phyloP scores from a whole-genome alignment of 108 stramenopile species.

The Stephanodiscus triporus region DNA sequence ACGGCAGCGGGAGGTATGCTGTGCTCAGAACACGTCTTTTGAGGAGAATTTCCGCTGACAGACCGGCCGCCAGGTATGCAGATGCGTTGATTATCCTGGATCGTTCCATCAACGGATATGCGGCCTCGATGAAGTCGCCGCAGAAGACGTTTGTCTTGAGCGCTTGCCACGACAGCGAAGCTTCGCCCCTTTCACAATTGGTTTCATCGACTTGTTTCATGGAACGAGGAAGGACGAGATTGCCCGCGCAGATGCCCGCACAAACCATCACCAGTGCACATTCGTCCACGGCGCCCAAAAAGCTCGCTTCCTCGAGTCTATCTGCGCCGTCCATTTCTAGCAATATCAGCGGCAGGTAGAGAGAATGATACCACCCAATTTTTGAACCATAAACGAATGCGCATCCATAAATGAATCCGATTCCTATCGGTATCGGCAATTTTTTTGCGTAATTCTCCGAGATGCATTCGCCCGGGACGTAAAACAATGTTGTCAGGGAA shows the following conservation, averaged over 20 bases:
- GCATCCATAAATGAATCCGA: slow-evolving; percentile 51
- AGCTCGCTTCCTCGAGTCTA: slow-evolving; percentile 32
- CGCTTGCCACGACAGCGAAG: slow-evolving; percentile 54
- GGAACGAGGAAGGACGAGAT: slow-evolving; percentile 34
- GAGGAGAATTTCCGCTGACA: slow-evolving; percentile 49
- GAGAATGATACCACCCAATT: slow-evolving; percentile 75
- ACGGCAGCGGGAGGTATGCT: slow-evolving; percentile 71
- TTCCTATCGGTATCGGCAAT: slow-evolving; percentile 30
- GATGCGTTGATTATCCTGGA: slow-evolving; percentile 52
- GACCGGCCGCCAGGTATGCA: slow-evolving; percentile 71
- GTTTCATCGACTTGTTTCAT: slow-evolving; percentile 5
- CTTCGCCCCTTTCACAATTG: slow-evolving; percentile 1
- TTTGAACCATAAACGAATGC: slow-evolving; percentile 81
- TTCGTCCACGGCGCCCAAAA: slow-evolving; percentile 76
- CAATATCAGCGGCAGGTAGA: slow-evolving; percentile 76
- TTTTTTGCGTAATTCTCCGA: neutral
- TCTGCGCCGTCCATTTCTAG: slow-evolving; percentile 80
- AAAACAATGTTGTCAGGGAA: neutral
- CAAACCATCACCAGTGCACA: slow-evolving; percentile 78
- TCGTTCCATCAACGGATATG: slow-evolving; percentile 85
- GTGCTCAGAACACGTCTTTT: slow-evolving; percentile 36
- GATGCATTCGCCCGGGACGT: neutral
- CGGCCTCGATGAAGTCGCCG: slow-evolving; percentile 86
- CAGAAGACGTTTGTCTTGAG: slow-evolving; percentile 71
- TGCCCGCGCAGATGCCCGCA: slow-evolving; percentile 74